phyloP scores from a whole-genome alignment of 78 protist genomes.

The Tieghemostelium lacteum region DNA sequence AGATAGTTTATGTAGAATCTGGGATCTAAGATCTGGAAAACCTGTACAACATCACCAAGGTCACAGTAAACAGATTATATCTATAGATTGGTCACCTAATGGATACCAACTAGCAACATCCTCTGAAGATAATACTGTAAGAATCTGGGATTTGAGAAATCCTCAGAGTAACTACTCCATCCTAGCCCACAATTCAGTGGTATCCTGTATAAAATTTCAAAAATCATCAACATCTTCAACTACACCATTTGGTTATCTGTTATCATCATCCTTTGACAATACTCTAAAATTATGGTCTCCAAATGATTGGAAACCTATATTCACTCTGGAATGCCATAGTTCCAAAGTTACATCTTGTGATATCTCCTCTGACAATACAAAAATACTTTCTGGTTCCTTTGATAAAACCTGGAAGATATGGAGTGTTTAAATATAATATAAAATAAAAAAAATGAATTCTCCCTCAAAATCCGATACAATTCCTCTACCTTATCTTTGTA shows the following conservation, averaged over 20 bases:
- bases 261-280: constrained; percentile 65
- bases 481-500: background rate
- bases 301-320: constrained; percentile 11
- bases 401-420: constrained; percentile 78
- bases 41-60: constrained; percentile 80
- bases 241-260: background rate
- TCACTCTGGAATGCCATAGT: constrained; percentile 49
- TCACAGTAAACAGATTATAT: constrained; percentile 82
- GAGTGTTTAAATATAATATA: constrained; percentile 20
- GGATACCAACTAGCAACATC: constrained; percentile 85
- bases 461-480: background rate
- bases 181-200: constrained; percentile 80
- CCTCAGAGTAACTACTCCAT: constrained; percentile 35
- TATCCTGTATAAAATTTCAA: constrained; percentile 77
- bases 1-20: constrained; percentile 79
- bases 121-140: constrained; percentile 81
- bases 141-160: constrained; percentile 89
- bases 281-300: constrained; percentile 48
- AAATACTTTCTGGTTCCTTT: constrained; percentile 62
- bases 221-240: background rate
- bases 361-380: constrained; percentile 24
- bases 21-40: constrained; percentile 91
- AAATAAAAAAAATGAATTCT: background rate
- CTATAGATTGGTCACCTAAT: constrained; percentile 84
- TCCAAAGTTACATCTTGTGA: constrained; percentile 35